Evolutionary conservation across 1,284 basidiomycete genomes (phyloP), one percentile per base, ranked within the genome.

Genomic region (Trichosporon asahii): DNA sequence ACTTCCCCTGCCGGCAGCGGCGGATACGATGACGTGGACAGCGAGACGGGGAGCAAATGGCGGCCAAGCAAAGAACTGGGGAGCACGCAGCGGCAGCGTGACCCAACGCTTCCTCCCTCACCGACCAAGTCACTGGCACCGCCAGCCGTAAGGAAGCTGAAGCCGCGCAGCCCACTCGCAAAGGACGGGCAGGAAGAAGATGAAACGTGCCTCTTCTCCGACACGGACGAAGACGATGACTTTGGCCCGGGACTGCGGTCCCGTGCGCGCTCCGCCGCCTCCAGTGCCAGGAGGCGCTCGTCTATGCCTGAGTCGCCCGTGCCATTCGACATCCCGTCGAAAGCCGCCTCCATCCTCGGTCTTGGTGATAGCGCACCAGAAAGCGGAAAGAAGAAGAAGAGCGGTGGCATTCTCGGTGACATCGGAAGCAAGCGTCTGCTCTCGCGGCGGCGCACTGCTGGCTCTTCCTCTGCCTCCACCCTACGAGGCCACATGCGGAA

Each of bases 181-280:
- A 61, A 61, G 15, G 57, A 31, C 14, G 57, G 27, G 15, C 27
- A 61, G 18, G 27, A 61, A 31, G 57, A 61, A 8, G 29, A 21
- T 4, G 27, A 29, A 29, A n/a, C 15, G 4, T 18, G 27, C 27
- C 27, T 61, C 18, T 61, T 61, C 27, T 61, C 57, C 23, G 57
- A 61, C 23, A 31, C 57, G 15, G 57, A 61, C 27, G 57, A 61
- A n/a, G 57, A 61, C 7, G 57, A 61, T 31, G 55, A 60, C 55
- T 61, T 61, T 27, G 18, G 29, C 8, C 57, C 57, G 49, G 49
- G 49, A 14, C 9, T 21, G 23, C n/a, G 49, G n/a, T 53, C 49
- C 21, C 49, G 49, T 25, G n/a, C 49, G 21, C 49, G 49, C n/a
- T 53, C 49, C 8, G 49, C 49, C 49, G 49, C 21, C 7, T 23